Conservation (phyloP, 805 yeast genomes). For the Debaryomyces tyrocola region DNA sequence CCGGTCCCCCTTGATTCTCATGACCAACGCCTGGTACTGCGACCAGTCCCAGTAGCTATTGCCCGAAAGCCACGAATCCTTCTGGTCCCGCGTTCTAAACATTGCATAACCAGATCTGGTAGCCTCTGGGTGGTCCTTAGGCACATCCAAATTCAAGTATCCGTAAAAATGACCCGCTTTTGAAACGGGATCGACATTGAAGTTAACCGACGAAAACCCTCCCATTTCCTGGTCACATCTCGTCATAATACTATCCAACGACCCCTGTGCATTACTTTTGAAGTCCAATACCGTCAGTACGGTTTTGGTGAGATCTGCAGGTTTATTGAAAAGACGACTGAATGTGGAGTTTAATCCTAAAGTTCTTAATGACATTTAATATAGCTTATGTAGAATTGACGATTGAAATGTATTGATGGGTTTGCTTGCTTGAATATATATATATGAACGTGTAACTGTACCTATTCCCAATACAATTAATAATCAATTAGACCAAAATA, state of each 20-base stretch:
- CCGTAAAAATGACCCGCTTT: conserved; percentile 49
- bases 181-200: conserved; percentile 38
- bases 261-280: conserved; percentile 45
- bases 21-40: conserved; percentile 56
- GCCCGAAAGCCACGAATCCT: conserved; percentile 50
- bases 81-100: conserved; percentile 75
- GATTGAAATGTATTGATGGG: not conserved
- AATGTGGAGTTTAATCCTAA: conserved; percentile 39
- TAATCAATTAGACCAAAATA: not conserved
- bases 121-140: conserved; percentile 60
- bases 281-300: conserved; percentile 57
- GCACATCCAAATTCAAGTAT: conserved; percentile 67
- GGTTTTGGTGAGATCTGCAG: conserved; percentile 26
- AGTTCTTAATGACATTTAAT: conserved; percentile 40
- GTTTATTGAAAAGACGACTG: conserved; percentile 34
- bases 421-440: not conserved
- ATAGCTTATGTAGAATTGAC: not conserved
- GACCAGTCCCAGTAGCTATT: conserved; percentile 69
- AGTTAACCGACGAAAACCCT: conserved; percentile 68
- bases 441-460: not conserved
- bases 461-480: not conserved
- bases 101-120: conserved; percentile 75
- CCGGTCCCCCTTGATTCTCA: conserved; percentile 71
- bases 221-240: conserved; percentile 77
- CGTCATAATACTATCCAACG: conserved; percentile 49